phyloP scores from a whole-genome alignment of 208 protist genomes.

The Trypanosoma conorhini region DNA sequence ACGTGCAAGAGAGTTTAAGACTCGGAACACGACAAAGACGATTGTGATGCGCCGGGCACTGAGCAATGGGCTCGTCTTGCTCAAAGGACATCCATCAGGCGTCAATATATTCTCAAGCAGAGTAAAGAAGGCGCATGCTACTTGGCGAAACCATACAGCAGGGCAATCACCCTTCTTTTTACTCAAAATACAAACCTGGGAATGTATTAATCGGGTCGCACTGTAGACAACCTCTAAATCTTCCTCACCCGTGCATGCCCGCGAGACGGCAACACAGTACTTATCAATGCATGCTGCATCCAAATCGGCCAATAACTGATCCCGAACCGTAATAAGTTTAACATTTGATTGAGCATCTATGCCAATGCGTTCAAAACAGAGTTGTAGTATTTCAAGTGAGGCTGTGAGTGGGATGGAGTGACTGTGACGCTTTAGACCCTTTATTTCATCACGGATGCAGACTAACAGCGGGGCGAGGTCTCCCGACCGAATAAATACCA shows the following conservation, averaged over 20 bases:
- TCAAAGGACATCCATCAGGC: constrained; percentile 36
- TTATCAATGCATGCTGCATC: constrained; percentile 61
- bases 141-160: constrained; percentile 48
- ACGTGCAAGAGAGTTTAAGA: constrained; percentile 74
- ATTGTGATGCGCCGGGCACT: constrained; percentile 45
- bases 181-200: constrained; percentile 42
- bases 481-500: constrained; percentile 69
- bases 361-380: constrained; percentile 60
- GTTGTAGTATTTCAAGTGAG: constrained; percentile 44
- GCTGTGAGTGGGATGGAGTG: constrained; percentile 41
- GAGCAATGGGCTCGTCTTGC: constrained; percentile 20
- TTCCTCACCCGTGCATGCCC: constrained; percentile 40
- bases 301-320: constrained; percentile 68
- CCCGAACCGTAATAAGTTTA: constrained; percentile 43
- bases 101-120: constrained; percentile 78
- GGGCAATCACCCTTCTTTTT: constrained; percentile 51
- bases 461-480: constrained; percentile 40
- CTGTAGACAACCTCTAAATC: constrained; percentile 63
- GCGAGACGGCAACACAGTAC: constrained; percentile 64
- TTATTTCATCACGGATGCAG: constrained; percentile 66
- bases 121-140: constrained; percentile 61
- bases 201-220: constrained; percentile 57
- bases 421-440: constrained; percentile 36
- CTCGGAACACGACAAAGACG: constrained; percentile 68
- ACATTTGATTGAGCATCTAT: constrained; percentile 33